These are phyloP conservation scores for Phytophthora hibernalis DNA, from an alignment of 352 stramenopile species.

Conservation along the genomic window DNA sequence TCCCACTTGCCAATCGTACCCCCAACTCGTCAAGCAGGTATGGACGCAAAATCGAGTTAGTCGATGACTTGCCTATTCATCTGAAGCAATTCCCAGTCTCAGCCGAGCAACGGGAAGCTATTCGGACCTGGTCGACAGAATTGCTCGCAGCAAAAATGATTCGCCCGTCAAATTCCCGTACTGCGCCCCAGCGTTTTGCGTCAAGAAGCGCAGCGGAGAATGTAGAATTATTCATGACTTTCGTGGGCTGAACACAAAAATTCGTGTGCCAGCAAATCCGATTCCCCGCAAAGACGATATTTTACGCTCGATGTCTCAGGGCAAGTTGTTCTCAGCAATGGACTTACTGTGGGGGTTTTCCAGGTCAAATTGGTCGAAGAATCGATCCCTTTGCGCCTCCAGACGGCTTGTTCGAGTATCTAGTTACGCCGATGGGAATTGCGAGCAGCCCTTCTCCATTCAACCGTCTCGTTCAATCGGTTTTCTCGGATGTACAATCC, in stretches of 20 bases:
- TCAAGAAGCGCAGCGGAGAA: background rate
- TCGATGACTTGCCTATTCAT: constrained; percentile 4
- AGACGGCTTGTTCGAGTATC: constrained; percentile 15
- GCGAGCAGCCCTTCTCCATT: constrained; percentile 14
- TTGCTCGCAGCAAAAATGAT: constrained; percentile 7
- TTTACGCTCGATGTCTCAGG: background rate
- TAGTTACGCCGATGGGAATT: constrained; percentile 16
- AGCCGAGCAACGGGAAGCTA: constrained; percentile 1
- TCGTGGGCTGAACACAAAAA: background rate
- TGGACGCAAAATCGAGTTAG: constrained; percentile 14
- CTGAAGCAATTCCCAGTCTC: constrained; percentile 11
- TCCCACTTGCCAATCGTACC: constrained; percentile 1
- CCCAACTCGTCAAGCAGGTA: background rate
- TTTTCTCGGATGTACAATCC: background rate
- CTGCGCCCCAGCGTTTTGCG: background rate
- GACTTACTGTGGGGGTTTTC: constrained; percentile 14
- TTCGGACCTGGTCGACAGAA: constrained; percentile 4
- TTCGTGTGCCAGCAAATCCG: background rate
- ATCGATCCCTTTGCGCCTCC: constrained; percentile 9
- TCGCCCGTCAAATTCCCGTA: constrained; percentile 10
- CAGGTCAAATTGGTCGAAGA: constrained; percentile 6
- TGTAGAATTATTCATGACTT: background rate
- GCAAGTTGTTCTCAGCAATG: constrained; percentile 8
- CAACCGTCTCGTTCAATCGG: constrained; percentile 5
- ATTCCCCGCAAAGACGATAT: background rate